These are phyloP conservation scores for Saccharomycopsis babjevae DNA, from an alignment of 805 yeast genomes.

Conservation along the genomic window DNA sequence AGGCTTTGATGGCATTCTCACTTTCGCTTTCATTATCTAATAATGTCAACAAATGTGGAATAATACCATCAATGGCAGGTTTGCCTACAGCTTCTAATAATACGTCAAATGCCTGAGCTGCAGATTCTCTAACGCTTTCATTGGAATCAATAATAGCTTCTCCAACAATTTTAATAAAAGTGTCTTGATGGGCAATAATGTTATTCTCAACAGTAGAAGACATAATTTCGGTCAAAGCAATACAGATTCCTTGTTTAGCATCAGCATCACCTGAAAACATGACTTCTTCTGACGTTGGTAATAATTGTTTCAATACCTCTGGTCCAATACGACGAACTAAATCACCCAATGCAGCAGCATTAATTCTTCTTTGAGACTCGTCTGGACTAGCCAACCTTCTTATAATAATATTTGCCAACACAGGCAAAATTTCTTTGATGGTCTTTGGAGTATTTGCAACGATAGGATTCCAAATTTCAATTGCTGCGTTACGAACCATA, in stretches of 20 bases:
- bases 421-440: constrained; percentile 82
- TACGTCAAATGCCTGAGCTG: constrained; percentile 84
- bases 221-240: constrained; percentile 80
- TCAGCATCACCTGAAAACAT: constrained; percentile 55
- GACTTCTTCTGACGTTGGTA: constrained; percentile 73
- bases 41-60: constrained; percentile 72
- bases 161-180: constrained; percentile 65
- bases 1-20: constrained; percentile 73
- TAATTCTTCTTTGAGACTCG: constrained; percentile 69
- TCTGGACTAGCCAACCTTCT: constrained; percentile 76
- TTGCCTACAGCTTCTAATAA: constrained; percentile 77
- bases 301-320: constrained; percentile 68
- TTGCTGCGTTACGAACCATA: constrained; percentile 77
- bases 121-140: constrained; percentile 73
- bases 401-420: constrained; percentile 70
- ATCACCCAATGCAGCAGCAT: constrained; percentile 91
- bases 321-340: constrained; percentile 90
- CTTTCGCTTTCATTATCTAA: constrained; percentile 47
- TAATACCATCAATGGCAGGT: constrained; percentile 75
- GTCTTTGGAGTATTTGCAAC: constrained; percentile 95
- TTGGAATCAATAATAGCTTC: constrained; percentile 69
- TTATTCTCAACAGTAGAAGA: constrained; percentile 58
- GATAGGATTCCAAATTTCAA: constrained; percentile 93
- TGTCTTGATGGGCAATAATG: constrained; percentile 52
- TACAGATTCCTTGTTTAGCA: constrained; percentile 92